Conservation (phyloP, 2,329 filamentous ascomycete species). For the Scleromitrula shiraiana region DNA sequence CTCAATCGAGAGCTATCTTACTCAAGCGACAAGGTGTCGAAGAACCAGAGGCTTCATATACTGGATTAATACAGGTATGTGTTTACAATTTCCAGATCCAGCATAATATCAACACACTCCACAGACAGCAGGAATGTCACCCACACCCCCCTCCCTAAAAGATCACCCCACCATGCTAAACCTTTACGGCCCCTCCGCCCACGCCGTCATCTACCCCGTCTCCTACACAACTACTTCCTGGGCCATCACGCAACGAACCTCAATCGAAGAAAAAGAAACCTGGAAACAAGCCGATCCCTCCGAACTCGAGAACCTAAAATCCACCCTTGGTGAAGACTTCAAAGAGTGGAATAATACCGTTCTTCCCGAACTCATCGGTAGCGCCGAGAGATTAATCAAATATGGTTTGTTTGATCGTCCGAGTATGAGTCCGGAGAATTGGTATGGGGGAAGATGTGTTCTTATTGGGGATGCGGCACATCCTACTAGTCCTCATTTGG, state of each 20-base stretch:
- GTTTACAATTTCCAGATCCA: fast-evolving
- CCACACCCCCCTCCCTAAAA: not conserved
- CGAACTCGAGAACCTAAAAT: not conserved
- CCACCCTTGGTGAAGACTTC: conserved; percentile 1
- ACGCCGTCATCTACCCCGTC: conserved; percentile 8
- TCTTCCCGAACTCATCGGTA: conserved; percentile 2
- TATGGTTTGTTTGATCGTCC: conserved; percentile 11
- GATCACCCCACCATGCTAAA: conserved; percentile 2
- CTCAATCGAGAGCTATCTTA: conserved; percentile 5
- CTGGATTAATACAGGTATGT: conserved; percentile 6
- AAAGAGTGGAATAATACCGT: conserved; percentile 2
- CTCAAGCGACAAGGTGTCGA: not conserved
- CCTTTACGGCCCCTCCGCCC: conserved; percentile 7
- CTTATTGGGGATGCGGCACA: conserved; percentile 51
- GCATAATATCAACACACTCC: not conserved
- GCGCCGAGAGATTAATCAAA: conserved; percentile 7
- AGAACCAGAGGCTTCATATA: conserved; percentile 8
- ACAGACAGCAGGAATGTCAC: not conserved
- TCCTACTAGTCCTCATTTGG: conserved; percentile 15
- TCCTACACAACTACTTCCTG: conserved; percentile 4
- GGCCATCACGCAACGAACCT: conserved; percentile 7
- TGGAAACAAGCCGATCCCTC: not conserved
- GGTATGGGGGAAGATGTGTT: conserved; percentile 34
- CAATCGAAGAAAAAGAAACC: not conserved
- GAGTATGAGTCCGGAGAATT: conserved; percentile 3